These are phyloP conservation scores for Yamadazyma epiphylla DNA, from an alignment of 1,139 yeast genomes.

Conservation along the genomic window DNA sequence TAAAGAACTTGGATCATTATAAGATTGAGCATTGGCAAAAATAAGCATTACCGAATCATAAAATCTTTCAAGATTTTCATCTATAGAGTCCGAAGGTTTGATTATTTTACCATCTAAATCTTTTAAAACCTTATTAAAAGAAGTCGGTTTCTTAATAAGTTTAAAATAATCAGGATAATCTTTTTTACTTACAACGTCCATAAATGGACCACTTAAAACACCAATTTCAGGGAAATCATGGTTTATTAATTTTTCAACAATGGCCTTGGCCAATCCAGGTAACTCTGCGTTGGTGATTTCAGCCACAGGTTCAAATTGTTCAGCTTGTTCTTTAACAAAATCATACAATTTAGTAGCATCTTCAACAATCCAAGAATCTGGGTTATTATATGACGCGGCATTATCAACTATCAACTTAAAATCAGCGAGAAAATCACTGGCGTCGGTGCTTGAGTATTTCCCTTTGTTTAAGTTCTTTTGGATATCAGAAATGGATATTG, in stretches of 20 bases:
- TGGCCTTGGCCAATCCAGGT: conserved; percentile 6
- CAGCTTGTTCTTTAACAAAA: conserved; percentile 41
- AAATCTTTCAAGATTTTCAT: conserved; percentile 45
- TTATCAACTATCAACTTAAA: conserved; percentile 55
- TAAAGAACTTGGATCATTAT: conserved; percentile 53
- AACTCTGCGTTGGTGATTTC: not conserved
- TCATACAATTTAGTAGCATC: conserved; percentile 45
- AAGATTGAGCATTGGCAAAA: conserved; percentile 55
- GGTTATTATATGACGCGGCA: conserved; percentile 60
- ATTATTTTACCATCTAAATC: conserved; percentile 40
- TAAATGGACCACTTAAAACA: conserved; percentile 50
- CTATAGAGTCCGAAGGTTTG: conserved; percentile 19
- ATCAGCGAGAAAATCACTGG: conserved; percentile 48
- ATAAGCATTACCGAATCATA: conserved; percentile 46
- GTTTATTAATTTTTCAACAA: conserved; percentile 22
- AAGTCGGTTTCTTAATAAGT: conserved; percentile 53
- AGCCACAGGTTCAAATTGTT: conserved; percentile 16
- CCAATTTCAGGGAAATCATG: conserved; percentile 44
- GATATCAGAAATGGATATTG: conserved; percentile 67
- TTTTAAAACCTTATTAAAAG: conserved; percentile 44
- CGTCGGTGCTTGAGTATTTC: conserved; percentile 23
- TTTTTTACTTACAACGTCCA: conserved; percentile 52
- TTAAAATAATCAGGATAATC: conserved; percentile 60
- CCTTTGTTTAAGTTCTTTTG: conserved; percentile 39
- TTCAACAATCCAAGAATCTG: conserved; percentile 57